Base-by-base conservation (phyloP, 1,284 basidiomycete species). In the Pseudozyma tsukubaensis region DNA sequence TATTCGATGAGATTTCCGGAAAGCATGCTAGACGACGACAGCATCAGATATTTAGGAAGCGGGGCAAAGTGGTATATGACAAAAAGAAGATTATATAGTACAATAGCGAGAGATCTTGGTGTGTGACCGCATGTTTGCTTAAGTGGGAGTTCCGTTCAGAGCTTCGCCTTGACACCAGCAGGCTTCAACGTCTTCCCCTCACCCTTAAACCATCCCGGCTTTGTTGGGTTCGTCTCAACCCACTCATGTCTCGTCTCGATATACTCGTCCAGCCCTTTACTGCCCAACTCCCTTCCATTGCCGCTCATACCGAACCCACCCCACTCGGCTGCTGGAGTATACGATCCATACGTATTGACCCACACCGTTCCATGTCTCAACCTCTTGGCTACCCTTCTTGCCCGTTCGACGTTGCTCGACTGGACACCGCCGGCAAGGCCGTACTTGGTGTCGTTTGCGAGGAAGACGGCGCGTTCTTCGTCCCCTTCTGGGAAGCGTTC, bases 361-460 rank as follows among this genome's bases (percentile, higher is more conserved):
- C 83, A 84, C 14, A 83, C 77, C 8, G 82, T 83, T 16, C 83
- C 83, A 59, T 83, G 82, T 11, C 83, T 67, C 37, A 84, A 54
- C 18, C 73, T 64, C 44, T 75, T 73, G 11, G 83, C 83, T 8
- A 84, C 65, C 18, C 83, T 68, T 36, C 72, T 60, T 7, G 81
- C 82, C 2, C 76, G 59, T 44, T 58, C 76, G 32, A 49, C 57
- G 59, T 84, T 72, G 48, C 61, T 60, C 9, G 73, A 74, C 57
- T 83, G 83, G 47, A 84, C 82, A 42, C 81, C 83, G 32, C 78
- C 83, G 0, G 82, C 82, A 10, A 84, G 68, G 11, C 83, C 83
- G 50, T 83, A 84, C 70, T 78, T 79, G 43, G 83, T 84, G 58
- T 84, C 83, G 56, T 84, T 84, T 42, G 79, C 83, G 9, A 84